phyloP scores from a whole-genome alignment of 148 eudicot genomes.

The Vaccinium corymbosum region DNA sequence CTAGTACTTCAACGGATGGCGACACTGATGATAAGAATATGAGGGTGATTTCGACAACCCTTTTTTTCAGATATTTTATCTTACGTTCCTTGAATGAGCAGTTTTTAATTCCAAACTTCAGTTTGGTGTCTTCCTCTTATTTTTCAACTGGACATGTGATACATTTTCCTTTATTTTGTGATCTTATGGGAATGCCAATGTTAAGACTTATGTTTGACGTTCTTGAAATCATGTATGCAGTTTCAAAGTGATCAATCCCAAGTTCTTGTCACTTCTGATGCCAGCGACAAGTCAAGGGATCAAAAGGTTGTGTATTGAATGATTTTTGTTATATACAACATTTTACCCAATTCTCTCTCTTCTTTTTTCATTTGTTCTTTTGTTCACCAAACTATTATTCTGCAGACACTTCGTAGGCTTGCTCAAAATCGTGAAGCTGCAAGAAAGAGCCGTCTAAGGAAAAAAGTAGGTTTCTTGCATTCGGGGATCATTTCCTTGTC shows the following conservation, averaged over 20 bases:
- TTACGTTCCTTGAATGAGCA: not conserved
- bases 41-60: constrained; percentile 29
- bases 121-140: not conserved
- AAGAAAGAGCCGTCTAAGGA: constrained; percentile 44
- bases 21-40: constrained; percentile 49
- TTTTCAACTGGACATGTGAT: not conserved
- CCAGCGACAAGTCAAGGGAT: constrained; percentile 41
- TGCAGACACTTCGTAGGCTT: constrained; percentile 52
- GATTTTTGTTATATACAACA: not conserved
- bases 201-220: not conserved
- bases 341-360: not conserved
- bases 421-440: constrained; percentile 58
- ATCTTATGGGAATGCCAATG: not conserved
- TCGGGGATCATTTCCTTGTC: not conserved
- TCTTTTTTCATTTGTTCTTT: constrained; percentile 1
- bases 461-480: constrained; percentile 28
- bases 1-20: constrained; percentile 49
- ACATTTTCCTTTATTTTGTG: not conserved
- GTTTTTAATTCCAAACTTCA: not conserved
- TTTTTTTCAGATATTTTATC: not conserved
- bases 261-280: constrained; percentile 35
- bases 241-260: constrained; percentile 26
- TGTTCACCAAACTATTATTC: not conserved
- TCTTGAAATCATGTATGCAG: constrained; percentile 14
- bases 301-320: constrained; percentile 33